Percentiles rank a stretch among this genome's conserved stretches.
These are phyloP conservation scores for Anacardium occidentale DNA, from an alignment of 345 rosid species.

Conservation along the genomic window DNA sequence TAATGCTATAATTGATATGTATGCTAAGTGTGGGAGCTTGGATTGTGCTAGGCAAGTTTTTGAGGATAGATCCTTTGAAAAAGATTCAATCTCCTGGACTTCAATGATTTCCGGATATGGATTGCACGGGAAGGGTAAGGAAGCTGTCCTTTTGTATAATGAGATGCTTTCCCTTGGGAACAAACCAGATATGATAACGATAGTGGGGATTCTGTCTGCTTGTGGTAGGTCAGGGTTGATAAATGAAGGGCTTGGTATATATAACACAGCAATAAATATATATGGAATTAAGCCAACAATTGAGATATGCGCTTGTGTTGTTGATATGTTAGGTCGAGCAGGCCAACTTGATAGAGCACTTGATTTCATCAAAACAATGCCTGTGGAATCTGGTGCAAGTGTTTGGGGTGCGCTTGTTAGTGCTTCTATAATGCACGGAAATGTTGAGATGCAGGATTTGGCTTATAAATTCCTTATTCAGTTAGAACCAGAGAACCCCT, in stretches of 20 bases:
- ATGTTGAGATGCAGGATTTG: constrained; percentile 53
- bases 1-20: constrained; percentile 67
- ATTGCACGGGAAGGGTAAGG: constrained; percentile 63
- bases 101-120: constrained; percentile 69
- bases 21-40: constrained; percentile 62
- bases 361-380: constrained; percentile 53
- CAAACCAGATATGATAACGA: constrained; percentile 52
- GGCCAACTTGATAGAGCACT: constrained; percentile 55
- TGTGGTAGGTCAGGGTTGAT: constrained; percentile 57
- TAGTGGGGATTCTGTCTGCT: constrained; percentile 65
- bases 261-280: constrained; percentile 32
- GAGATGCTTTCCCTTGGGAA: constrained; percentile 48
- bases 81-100: constrained; percentile 70
- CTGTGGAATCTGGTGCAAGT: constrained; percentile 56
- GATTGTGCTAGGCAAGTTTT: constrained; percentile 51
- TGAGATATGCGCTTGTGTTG: constrained; percentile 69
- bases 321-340: constrained; percentile 58
- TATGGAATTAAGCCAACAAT: constrained; percentile 48
- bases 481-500: constrained; percentile 64
- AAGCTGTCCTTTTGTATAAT: constrained; percentile 48
- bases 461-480: constrained; percentile 52
- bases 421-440: constrained; percentile 62
- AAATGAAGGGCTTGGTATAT: constrained; percentile 48
- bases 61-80: constrained; percentile 30
- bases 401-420: constrained; percentile 70